Base-by-base conservation (phyloP, 202 grass and related monocot genomes). In the Schoenoplectus triqueter region DNA sequence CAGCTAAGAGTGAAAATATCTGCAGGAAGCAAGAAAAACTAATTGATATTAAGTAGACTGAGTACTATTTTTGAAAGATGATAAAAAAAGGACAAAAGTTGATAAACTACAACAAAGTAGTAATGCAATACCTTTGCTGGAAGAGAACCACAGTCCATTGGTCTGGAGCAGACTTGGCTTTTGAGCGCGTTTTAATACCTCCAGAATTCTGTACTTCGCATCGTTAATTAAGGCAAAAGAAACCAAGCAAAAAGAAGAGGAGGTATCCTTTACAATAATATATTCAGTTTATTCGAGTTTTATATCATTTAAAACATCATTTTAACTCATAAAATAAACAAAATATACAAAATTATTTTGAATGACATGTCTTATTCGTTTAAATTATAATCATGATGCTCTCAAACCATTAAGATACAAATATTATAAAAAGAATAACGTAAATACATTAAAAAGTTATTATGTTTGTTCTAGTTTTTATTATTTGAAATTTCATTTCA, bases 111-210 rank as follows among this genome's bases (percentile, higher is more conserved):
- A 67, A 66, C 44, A 85, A 87, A n/a, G n/a, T n/a, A 67, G 54
- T 68, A 81, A 57, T 64, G 20, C 71, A 73, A 86, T 94, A 94
- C 95, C 93, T 98, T 98, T 76, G 86, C 82, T 85, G 90, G 90
- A 72, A 98, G 91, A 59, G 90, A 84, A 98, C 87, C 73, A 80
- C 87, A 63, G 91, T 95, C 91, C 90, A 98, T n/a, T 85, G 89
- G 77, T 94, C 88, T 75, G 95, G 95, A 91, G 90, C 51, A 39
- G 90, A 84, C 83, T 87, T 88, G 78, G 93, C 85, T 92, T 90
- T 98, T 62, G 93, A 98, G 45, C 95, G 87, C 20, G 95, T 98
- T 20, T 80, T 95, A 87, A 98, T 92, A 78, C 95, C 93, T 92
- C 78, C 74, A 88, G 41, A 81, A 75, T 90, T 89, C 95, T 95